Evolutionary conservation across 768 basidiomycete genomes (phyloP).

Genomic region (Tulasnella sp.): DNA sequence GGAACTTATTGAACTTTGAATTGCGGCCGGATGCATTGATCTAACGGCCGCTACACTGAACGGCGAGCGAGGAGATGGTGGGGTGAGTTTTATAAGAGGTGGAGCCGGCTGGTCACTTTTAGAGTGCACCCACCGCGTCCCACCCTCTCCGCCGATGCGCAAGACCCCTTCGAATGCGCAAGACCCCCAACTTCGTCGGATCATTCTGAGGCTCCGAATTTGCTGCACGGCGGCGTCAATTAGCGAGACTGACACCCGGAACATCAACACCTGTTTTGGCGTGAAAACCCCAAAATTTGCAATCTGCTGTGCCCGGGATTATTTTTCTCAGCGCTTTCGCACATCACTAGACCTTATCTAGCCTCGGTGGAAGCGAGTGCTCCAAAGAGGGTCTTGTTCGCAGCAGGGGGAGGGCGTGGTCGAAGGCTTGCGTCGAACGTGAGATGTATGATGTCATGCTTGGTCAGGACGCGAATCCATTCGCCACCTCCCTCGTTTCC

Average conservation of each 20-base stretch:
- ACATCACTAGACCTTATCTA: slow-evolving; percentile 1
- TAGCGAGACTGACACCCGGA: neutral
- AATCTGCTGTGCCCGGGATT: neutral
- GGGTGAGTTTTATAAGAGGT: neutral
- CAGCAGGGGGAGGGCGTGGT: neutral
- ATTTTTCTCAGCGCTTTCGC: neutral
- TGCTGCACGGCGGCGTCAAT: neutral
- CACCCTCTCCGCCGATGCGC: neutral
- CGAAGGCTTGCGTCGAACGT: slow-evolving; percentile 1
- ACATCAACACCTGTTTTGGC: neutral
- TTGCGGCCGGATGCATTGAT: neutral
- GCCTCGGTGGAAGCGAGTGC: neutral
- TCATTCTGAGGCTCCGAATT: neutral
- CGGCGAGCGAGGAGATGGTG: neutral
- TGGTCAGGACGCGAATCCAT: neutral
- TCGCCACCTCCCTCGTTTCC: neutral
- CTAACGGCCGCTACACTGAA: neutral
- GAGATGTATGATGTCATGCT: neutral
- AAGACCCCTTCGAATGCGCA: neutral
- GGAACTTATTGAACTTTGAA: neutral
- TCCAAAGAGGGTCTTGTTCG: slow-evolving; percentile 1
- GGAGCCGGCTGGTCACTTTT: neutral
- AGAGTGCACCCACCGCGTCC: neutral
- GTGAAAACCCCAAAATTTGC: neutral
- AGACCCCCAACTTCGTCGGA: neutral